A percentile compares a stretch with the other conserved stretches of the same genome.
These are phyloP conservation scores for Guillardia theta DNA, from an alignment of 78 protist genomes.

Conservation along the genomic window DNA sequence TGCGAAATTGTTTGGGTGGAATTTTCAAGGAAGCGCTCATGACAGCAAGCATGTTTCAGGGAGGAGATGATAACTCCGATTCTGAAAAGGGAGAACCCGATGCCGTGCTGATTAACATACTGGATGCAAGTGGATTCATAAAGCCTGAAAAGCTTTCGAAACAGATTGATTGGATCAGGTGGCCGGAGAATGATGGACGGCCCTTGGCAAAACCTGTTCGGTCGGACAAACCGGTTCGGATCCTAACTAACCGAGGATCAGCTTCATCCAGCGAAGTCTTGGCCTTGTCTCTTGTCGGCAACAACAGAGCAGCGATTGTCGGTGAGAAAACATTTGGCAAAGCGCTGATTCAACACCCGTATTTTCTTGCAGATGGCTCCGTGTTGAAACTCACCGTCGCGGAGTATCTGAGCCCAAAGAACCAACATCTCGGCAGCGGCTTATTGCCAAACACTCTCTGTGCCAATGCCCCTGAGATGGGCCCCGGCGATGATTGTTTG, in stretches of 20 bases:
- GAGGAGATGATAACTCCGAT: too few relatives aligned
- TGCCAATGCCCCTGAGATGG: too few relatives aligned
- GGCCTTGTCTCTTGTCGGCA: background rate
- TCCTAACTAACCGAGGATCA: background rate
- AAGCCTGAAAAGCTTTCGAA: background rate
- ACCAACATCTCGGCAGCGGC: background rate
- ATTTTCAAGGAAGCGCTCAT: background rate
- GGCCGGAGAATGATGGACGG: background rate
- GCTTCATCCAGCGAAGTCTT: background rate
- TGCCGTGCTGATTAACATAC: background rate
- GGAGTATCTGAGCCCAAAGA: background rate
- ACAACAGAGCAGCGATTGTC: background rate
- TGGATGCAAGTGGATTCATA: background rate
- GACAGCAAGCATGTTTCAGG: background rate
- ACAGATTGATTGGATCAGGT: background rate
- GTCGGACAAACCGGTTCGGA: background rate
- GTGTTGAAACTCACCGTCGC: background rate
- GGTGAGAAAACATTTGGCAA: slow-evolving; percentile 2
- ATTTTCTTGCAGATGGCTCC: background rate
- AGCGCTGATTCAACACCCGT: slow-evolving; percentile 1
- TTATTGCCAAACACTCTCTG: background rate
- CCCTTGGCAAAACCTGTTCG: background rate
- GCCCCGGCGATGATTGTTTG: too few relatives aligned
- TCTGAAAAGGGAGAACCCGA: too few relatives aligned
- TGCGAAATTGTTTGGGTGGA: background rate